These are phyloP conservation scores for Phyllosticta citribraziliensis DNA, from an alignment of 2,329 filamentous ascomycete genomes.

Conservation along the genomic window DNA sequence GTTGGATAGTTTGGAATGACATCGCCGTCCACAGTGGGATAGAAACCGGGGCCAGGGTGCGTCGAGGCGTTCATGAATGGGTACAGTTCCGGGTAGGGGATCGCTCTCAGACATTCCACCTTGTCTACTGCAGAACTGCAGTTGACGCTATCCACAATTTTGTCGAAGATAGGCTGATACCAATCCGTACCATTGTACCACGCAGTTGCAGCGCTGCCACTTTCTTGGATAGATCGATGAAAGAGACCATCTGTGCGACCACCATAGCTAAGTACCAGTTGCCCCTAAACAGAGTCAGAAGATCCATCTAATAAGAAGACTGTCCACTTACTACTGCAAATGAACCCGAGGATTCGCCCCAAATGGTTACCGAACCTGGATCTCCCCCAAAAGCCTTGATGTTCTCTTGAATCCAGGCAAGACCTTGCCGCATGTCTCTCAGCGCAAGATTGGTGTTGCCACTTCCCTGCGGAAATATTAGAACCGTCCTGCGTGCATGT, in stretches of 20 bases:
- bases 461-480: neutral
- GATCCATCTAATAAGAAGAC: neutral
- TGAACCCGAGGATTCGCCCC: conserved; percentile 7
- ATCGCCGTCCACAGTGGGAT: conserved; percentile 8
- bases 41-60: conserved; percentile 5
- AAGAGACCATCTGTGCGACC: conserved; percentile 26
- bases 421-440: conserved; percentile 3
- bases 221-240: conserved; percentile 29
- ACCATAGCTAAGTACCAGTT: conserved; percentile 25
- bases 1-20: conserved; percentile 4
- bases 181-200: conserved; percentile 31
- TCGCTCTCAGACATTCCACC: conserved; percentile 1
- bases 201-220: conserved; percentile 27
- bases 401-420: conserved; percentile 9
- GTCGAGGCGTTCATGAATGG: conserved; percentile 5
- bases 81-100: conserved; percentile 16
- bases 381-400: conserved; percentile 5
- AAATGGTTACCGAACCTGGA: conserved; percentile 4
- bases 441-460: conserved; percentile 7
- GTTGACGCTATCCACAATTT: conserved; percentile 19
- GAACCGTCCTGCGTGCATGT: neutral
- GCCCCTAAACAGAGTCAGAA: conserved; percentile 16
- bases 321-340: conserved; percentile 3
- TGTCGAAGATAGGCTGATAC: conserved; percentile 16
- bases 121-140: conserved; percentile 14